A percentile compares a stretch with the other conserved stretches of the same genome.
phyloP scores from a whole-genome alignment of 139 green algal genomes.

The Volvox africanus region DNA sequence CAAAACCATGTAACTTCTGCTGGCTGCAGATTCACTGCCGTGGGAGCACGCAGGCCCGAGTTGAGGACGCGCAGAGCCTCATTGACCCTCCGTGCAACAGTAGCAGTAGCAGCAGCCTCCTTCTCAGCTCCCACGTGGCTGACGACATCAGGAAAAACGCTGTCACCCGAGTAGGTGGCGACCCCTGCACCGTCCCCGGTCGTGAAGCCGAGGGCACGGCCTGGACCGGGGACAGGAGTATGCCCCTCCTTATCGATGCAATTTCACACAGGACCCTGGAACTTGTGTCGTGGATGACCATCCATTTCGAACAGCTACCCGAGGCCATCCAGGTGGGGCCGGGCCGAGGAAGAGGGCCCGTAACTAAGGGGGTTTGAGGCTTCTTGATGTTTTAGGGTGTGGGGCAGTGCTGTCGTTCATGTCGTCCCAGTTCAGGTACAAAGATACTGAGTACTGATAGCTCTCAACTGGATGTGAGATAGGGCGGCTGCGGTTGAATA shows the following conservation, averaged over 20 bases:
- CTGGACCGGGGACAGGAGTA: not conserved
- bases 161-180: not conserved
- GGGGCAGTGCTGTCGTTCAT: no score
- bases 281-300: not conserved
- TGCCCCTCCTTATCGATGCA: not conserved
- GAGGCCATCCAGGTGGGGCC: slow-evolving; percentile 9
- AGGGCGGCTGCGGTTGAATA: no score
- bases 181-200: not conserved
- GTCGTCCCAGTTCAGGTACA: no score
- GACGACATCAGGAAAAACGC: not conserved
- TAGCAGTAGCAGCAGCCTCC: not conserved
- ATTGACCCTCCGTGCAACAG: not conserved
- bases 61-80: not conserved
- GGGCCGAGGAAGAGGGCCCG: no score
- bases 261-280: not conserved
- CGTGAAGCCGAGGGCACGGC: not conserved
- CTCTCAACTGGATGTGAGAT: no score
- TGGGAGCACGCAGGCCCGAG: not conserved
- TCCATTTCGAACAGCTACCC: not conserved
- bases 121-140: not conserved
- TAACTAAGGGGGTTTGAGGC: no score
- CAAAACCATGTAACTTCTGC: no score
- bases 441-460: no score
- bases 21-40: no score
- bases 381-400: no score